Base-by-base conservation (phyloP, 768 basidiomycete species). In the Leccinellum albellum region DNA sequence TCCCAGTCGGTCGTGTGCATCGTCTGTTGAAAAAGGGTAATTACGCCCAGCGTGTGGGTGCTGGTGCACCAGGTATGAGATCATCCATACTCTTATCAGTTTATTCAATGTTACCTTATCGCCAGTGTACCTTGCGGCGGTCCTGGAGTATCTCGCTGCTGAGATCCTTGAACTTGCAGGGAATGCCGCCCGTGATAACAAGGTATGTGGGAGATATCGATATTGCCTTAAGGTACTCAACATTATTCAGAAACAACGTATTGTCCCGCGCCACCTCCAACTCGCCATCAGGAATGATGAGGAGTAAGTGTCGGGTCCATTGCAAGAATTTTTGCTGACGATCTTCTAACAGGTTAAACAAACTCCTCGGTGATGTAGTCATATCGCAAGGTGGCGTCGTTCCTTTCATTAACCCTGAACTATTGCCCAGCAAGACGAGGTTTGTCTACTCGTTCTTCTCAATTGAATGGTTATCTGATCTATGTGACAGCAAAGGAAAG, bases 161-260 rank as follows among this genome's bases (percentile, higher is more conserved):
- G 93, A 95, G 74, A 94, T 95, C 72, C 87, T 95, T 61, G 93
- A 95, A 73, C 81, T 95, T 35, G 93, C 93, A 60, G 93, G 93
- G 40, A 89, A 90, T 64, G 89, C 90, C 15, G 90, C 70, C 21
- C 71, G 70, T 57, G 70, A 71, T 52, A 71, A 71, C 66, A 71
- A 72, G 70, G 71, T 70, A 21, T 48, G 14, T 51, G 21, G 17
- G 0, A 9, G 4, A 7, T 14, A 32, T 45, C 24, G 24, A n/a
- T 3, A 6, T 14, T 24, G 6, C 15, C 21, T 35, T 13, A n/a
- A 32, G 26, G 0, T 1, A 1, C 23, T 65, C 23, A 55, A 44
- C 21, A 2, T 12, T 13, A 0, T 33, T 35, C 32, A 91, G 82
- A 90, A 94, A 79, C 87, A 90, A 64, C 92, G 94, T 87, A 94